Percentiles rank a stretch among this genome's conserved stretches.
These are phyloP conservation scores for Clathrus columnatus DNA, from an alignment of 768 basidiomycete genomes.

Conservation along the genomic window DNA sequence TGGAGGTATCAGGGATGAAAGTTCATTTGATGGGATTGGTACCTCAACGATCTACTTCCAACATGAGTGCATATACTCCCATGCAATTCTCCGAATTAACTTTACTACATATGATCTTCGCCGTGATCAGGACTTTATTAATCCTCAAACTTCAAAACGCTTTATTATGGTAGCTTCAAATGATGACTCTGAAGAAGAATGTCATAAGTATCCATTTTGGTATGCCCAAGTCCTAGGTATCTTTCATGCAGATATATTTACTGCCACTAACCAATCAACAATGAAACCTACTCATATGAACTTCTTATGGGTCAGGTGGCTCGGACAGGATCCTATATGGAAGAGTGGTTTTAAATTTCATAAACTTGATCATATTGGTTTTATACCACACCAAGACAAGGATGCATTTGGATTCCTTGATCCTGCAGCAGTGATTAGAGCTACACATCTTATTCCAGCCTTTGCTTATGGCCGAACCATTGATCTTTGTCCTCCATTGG, in stretches of 20 bases:
- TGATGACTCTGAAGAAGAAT: not conserved
- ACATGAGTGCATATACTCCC: not conserved
- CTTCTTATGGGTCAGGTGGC: constrained; percentile 36
- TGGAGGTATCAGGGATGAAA: no score
- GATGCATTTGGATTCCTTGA: constrained; percentile 39
- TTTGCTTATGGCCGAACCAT: constrained; percentile 22
- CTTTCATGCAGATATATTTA: constrained; percentile 1
- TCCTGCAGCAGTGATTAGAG: constrained; percentile 31
- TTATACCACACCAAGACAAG: constrained; percentile 22
- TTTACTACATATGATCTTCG: constrained; percentile 18
- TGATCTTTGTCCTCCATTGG: constrained; percentile 11
- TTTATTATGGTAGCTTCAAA: constrained; percentile 13
- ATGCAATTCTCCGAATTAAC: constrained; percentile 8
- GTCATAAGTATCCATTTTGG: not conserved
- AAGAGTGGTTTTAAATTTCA: constrained; percentile 20
- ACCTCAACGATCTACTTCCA: no score
- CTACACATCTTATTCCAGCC: constrained; percentile 34
- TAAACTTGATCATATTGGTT: constrained; percentile 31
- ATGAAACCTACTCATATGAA: constrained; percentile 20
- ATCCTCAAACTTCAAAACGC: constrained; percentile 4
- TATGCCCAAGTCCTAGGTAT: constrained; percentile 10
- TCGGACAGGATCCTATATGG: constrained; percentile 21
- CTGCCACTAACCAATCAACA: not conserved
- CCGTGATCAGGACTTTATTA: constrained; percentile 14
- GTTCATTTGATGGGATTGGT: no score